Evolutionary conservation across 2,329 filamentous ascomycete species (phyloP).

Genomic region (Pyricularia sp.): DNA sequence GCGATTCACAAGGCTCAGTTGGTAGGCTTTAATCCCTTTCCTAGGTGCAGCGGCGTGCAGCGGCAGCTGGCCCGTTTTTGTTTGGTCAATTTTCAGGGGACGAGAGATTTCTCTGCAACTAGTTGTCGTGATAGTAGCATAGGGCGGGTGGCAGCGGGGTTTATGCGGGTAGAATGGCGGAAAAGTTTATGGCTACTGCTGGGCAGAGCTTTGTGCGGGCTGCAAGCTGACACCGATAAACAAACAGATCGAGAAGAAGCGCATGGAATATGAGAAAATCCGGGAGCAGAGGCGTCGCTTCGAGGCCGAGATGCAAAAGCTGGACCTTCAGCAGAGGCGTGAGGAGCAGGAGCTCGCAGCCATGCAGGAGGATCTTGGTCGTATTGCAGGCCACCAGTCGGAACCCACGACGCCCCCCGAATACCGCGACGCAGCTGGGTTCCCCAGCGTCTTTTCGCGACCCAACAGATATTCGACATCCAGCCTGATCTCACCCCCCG

Average conservation of each 20-base stretch:
- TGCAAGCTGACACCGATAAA: neutral
- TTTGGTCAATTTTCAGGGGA: neutral
- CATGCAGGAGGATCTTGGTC: constrained; percentile 69
- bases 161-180: neutral
- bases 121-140: neutral
- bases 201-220: neutral
- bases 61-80: neutral
- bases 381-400: constrained; percentile 65
- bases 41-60: neutral
- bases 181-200: neutral
- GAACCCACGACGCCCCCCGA: constrained; percentile 96
- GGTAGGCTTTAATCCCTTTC: constrained; percentile 41
- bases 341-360: constrained; percentile 78
- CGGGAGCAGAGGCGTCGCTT: constrained; percentile 83
- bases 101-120: neutral
- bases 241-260: constrained; percentile 80
- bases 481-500: constrained; percentile 74
- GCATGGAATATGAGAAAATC: constrained; percentile 83
- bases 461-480: constrained; percentile 85
- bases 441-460: constrained; percentile 71
- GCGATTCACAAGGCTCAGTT: constrained; percentile 66
- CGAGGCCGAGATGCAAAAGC: constrained; percentile 82
- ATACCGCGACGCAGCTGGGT: constrained; percentile 68
- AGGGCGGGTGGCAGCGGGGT: neutral
- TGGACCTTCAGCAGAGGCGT: constrained; percentile 75